These are phyloP conservation scores for Sextonia rubra DNA, from an alignment of 164 flowering plant species.

Conservation along the genomic window DNA sequence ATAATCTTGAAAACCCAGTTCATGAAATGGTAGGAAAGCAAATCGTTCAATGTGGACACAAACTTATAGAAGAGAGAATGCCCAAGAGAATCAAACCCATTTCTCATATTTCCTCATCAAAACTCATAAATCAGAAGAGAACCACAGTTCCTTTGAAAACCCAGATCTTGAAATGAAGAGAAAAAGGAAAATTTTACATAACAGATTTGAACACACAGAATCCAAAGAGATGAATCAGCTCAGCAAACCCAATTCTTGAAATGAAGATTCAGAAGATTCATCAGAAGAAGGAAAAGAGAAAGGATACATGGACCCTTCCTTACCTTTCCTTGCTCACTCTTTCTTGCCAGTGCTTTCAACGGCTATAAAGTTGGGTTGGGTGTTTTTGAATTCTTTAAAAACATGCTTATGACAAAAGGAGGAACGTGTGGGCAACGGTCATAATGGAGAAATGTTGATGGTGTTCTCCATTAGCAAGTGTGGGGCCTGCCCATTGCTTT, in stretches of 20 bases:
- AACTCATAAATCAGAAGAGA: neutral
- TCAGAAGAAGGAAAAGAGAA: constrained; percentile 2
- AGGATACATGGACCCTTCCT: neutral
- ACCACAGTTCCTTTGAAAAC: neutral
- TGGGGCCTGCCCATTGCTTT: neutral
- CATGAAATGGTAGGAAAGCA: neutral
- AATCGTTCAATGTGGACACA: neutral
- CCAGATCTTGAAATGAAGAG: constrained; percentile 1
- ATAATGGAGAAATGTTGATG: constrained; percentile 7
- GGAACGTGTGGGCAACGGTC: constrained; percentile 13
- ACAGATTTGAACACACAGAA: neutral
- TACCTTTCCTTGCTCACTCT: neutral
- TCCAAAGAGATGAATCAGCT: neutral
- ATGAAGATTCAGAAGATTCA: neutral
- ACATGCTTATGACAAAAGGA: neutral
- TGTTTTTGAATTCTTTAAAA: neutral
- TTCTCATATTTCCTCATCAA: neutral
- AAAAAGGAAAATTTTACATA: neutral
- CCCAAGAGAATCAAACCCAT: neutral
- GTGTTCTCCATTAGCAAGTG: neutral
- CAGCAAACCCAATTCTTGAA: neutral
- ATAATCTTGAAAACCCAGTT: neutral
- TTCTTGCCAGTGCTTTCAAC: constrained; percentile 6
- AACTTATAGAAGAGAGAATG: neutral
- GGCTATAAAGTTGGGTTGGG: constrained; percentile 9